Conservation (phyloP, 257 asterid species). For the Solanum neorickii region DNA sequence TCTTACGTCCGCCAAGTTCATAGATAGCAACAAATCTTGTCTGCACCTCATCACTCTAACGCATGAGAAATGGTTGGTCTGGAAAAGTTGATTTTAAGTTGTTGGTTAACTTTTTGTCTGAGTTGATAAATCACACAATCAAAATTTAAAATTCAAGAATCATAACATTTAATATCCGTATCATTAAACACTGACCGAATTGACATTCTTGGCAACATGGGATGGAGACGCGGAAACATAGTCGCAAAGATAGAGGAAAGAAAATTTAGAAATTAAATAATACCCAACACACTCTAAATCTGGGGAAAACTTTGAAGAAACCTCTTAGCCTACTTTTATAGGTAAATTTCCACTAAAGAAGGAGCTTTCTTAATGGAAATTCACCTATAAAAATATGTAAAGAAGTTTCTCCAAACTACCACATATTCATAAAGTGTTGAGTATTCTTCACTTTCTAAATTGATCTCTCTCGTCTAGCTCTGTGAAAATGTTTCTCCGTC, state of each 20-base stretch:
- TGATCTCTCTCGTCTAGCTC: not conserved
- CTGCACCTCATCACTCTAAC: not conserved
- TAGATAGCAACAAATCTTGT: not conserved
- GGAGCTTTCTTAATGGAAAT: not conserved
- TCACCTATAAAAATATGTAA: not conserved
- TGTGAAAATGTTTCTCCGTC: not conserved
- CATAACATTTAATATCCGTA: not conserved
- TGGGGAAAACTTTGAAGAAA: not conserved
- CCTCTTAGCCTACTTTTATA: not conserved
- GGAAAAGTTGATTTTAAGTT: not conserved
- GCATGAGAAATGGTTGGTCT: not conserved
- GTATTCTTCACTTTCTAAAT: not conserved
- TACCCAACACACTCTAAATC: not conserved
- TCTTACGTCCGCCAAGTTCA: not conserved
- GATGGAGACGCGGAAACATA: not conserved
- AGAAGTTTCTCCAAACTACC: not conserved
- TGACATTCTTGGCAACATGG: not conserved
- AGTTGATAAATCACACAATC: not conserved
- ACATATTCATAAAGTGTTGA: not conserved
- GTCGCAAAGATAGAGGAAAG: not conserved
- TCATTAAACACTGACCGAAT: not conserved
- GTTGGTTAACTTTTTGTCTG: not conserved
- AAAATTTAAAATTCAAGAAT: not conserved
- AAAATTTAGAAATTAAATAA: not conserved
- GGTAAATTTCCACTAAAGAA: not conserved